Percentiles rank a stretch among this genome's conserved stretches.
Conservation (phyloP, 164 flowering plant species). For the Sedum album region DNA sequence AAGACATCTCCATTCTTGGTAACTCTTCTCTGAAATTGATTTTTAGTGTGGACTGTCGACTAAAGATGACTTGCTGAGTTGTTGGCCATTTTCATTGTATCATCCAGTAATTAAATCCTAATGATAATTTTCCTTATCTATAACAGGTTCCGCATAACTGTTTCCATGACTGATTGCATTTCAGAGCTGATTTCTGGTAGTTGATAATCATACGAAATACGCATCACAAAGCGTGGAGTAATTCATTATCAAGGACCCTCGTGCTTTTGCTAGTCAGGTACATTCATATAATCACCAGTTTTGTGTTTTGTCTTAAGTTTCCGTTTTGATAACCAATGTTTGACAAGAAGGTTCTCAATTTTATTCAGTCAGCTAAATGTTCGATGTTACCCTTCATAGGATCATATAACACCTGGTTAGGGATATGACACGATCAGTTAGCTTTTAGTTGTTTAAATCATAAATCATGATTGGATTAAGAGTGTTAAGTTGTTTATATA, state of each 20-base stretch:
- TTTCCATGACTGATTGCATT: background rate
- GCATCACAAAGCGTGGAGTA: background rate
- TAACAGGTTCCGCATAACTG: background rate
- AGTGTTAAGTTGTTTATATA: background rate
- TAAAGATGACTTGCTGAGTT: background rate
- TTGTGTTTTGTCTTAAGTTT: background rate
- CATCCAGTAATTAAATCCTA: background rate
- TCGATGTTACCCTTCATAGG: background rate
- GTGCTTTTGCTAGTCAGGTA: slow-evolving; percentile 1
- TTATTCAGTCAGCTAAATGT: background rate
- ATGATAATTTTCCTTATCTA: background rate
- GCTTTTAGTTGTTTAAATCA: background rate
- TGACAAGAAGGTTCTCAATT: background rate
- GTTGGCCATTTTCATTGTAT: background rate
- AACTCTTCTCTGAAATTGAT: background rate
- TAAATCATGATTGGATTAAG: background rate
- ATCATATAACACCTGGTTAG: background rate
- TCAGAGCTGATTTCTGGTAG: background rate
- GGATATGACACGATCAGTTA: background rate
- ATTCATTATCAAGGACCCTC: background rate
- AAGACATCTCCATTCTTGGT: slow-evolving; percentile 3
- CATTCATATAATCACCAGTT: background rate
- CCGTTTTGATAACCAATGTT: background rate
- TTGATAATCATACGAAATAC: background rate
- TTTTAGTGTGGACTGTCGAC: background rate